Evolutionary conservation across 768 basidiomycete genomes (phyloP).

Genomic region (Amanita muscaria): DNA sequence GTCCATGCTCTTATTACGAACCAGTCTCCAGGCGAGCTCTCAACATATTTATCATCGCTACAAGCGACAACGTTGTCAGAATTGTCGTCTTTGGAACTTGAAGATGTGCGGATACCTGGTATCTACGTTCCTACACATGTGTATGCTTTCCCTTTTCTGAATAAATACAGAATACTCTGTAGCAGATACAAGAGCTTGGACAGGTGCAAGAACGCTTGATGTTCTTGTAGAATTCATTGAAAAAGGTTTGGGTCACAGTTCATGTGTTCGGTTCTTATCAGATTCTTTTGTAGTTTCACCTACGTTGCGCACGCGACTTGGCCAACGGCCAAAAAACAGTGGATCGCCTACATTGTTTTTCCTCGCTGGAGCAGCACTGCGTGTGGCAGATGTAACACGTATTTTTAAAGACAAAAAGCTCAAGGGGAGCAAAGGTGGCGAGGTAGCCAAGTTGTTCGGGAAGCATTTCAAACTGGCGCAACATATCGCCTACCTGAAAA

Average conservation of each 20-base stretch:
- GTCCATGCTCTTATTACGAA: conserved; percentile 41
- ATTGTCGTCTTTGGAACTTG: conserved; percentile 69
- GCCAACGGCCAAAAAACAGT: conserved; percentile 63
- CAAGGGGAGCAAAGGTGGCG: conserved; percentile 76
- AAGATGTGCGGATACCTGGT: conserved; percentile 76
- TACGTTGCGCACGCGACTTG: conserved; percentile 56
- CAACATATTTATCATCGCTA: conserved; percentile 53
- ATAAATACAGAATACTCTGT: conserved; percentile 57
- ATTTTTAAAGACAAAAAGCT: conserved; percentile 60
- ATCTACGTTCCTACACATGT: conserved; percentile 11
- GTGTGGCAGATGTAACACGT: conserved; percentile 84
- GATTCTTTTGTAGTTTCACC: conserved; percentile 49
- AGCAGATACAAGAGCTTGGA: conserved; percentile 69
- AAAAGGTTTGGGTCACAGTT: too few relatives aligned
- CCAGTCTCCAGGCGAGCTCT: conserved; percentile 48
- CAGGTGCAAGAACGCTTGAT: conserved; percentile 61
- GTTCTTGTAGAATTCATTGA: conserved; percentile 67
- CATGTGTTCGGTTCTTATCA: too few relatives aligned
- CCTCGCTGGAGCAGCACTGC: conserved; percentile 79
- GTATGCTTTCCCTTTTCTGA: conserved; percentile 26
- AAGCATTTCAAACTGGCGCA: conserved; percentile 89
- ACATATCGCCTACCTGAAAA: conserved; percentile 74
- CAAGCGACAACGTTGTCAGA: conserved; percentile 65
- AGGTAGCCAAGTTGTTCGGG: conserved; percentile 92
- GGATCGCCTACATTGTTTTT: conserved; percentile 88